phyloP scores from a whole-genome alignment of 495 filamentous ascomycete genomes.

The Penicillium paxilli region DNA sequence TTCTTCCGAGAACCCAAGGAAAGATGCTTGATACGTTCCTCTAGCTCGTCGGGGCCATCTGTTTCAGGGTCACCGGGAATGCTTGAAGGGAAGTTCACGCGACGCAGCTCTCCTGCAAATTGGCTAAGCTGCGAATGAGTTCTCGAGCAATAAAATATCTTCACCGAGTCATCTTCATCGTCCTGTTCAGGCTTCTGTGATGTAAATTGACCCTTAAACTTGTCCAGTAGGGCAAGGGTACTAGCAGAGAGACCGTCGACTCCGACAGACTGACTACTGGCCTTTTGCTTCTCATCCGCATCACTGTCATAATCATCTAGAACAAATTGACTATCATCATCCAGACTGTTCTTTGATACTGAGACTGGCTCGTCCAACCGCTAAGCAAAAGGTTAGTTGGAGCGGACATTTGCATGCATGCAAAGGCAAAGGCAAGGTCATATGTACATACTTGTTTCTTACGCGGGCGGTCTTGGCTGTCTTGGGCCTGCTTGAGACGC shows the following conservation, averaged over 20 bases:
- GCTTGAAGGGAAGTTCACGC: slow-evolving; percentile 73
- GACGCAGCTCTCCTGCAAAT: slow-evolving; percentile 85
- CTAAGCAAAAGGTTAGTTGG: slow-evolving; percentile 16
- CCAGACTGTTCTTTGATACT: slow-evolving; percentile 28
- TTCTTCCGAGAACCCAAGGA: slow-evolving; percentile 89
- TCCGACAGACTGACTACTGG: slow-evolving; percentile 17
- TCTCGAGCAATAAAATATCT: slow-evolving; percentile 91
- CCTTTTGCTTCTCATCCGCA: slow-evolving; percentile 37
- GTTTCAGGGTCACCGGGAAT: slow-evolving; percentile 35
- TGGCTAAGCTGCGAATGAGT: slow-evolving; percentile 95
- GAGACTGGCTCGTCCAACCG: slow-evolving; percentile 26
- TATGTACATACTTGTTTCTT: slow-evolving; percentile 49
- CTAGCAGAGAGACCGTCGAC: slow-evolving; percentile 43
- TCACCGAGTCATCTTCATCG: slow-evolving; percentile 58
- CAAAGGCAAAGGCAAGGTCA: background rate
- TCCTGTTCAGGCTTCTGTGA: slow-evolving; percentile 47
- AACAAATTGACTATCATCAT: slow-evolving; percentile 71
- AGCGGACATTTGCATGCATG: background rate
- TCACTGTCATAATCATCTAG: slow-evolving; percentile 82
- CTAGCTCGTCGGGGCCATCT: slow-evolving; percentile 31
- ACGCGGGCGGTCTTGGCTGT: slow-evolving; percentile 44
- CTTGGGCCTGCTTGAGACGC: slow-evolving; percentile 48
- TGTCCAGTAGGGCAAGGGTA: slow-evolving; percentile 42
- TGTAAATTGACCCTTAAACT: slow-evolving; percentile 35
- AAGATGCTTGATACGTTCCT: slow-evolving; percentile 78